A percentile compares a stretch with the other conserved stretches of the same genome.
phyloP scores from a whole-genome alignment of 768 basidiomycete species.

The Nidularia sp. region DNA sequence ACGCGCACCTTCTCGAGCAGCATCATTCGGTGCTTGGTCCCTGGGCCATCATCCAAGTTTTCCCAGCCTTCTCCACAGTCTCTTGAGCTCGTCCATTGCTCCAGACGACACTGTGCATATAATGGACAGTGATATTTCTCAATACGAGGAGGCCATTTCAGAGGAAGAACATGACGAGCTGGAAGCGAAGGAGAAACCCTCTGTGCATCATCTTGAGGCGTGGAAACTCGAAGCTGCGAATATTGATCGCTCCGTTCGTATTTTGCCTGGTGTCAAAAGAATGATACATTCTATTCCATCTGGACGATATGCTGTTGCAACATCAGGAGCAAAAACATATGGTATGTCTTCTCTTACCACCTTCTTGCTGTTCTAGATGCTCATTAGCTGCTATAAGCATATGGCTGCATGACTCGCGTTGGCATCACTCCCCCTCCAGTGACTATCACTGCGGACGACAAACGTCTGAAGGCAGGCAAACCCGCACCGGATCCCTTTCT shows the following conservation, averaged over 20 bases:
- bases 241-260: constrained; percentile 59
- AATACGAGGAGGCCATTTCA: constrained; percentile 23
- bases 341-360: constrained; percentile 28
- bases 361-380: constrained; percentile 1
- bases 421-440: constrained; percentile 64
- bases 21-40: constrained; percentile 32
- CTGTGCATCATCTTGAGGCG: constrained; percentile 32
- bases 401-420: constrained; percentile 68
- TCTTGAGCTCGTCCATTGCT: constrained; percentile 16
- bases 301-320: constrained; percentile 72
- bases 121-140: constrained; percentile 7
- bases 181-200: constrained; percentile 15
- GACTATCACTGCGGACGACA: constrained; percentile 76
- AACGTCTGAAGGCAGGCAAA: constrained; percentile 63
- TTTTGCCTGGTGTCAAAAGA: constrained; percentile 64
- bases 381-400: constrained; percentile 26
- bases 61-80: constrained; percentile 29
- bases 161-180: constrained; percentile 28
- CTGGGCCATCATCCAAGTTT: constrained; percentile 47
- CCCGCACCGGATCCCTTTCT: constrained; percentile 63
- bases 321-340: constrained; percentile 70
- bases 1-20: constrained; percentile 35
- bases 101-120: constrained; percentile 18
- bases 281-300: constrained; percentile 64
- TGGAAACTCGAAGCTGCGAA: constrained; percentile 53